Evolutionary conservation across 169 alveolate species (phyloP), one percentile per base, ranked within the genome.

Genomic region (Plasmodium berghei): DNA sequence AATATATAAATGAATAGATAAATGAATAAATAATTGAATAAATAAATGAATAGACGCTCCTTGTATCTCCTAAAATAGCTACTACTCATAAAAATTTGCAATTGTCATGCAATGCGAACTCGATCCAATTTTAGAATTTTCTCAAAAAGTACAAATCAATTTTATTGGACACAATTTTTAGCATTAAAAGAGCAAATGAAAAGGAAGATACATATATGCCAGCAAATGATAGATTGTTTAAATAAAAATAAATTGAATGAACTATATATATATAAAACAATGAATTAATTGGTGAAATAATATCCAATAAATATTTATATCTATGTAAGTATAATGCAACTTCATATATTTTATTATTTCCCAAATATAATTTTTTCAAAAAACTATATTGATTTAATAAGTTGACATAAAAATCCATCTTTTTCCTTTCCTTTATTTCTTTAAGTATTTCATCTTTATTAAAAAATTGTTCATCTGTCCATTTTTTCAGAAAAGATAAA

Each of bases 401-500:
- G 45, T 34, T 61, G 66, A 86, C 91, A 63, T 86, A 86, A 72
- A 86, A 86, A 42, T 86, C 91, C 42, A 66, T 86, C 48, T 59
- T 86, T 54, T 45, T 71, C 26, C 61, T 64, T 12, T 86, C 69
- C 70, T 71, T 86, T 26, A 86, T 52, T 28, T 49, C 64, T 54
- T 52, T 56, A 8, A 86, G 46, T 61, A 86, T 20, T 70, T 86
- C 91, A 20, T 86, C 69, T 24, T 64, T 59, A 64, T 64, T 86
- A 24, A 86, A 86, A 69, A 70, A 86, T n/a, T 86, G 62, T 55
- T 86, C 91, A 45, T 86, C 91, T 63, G 86, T 86, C 91, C 91
- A 86, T 42, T 58, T 86, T 26, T 40, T 86, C 48, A 86, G 12
- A 62, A 70, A 86, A 42, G 63, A 22, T 64, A 71, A 86, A 59